phyloP scores from a whole-genome alignment of 225 moss, liverwort and hornwort genomes.

The Pseudoscleropodium purum region DNA sequence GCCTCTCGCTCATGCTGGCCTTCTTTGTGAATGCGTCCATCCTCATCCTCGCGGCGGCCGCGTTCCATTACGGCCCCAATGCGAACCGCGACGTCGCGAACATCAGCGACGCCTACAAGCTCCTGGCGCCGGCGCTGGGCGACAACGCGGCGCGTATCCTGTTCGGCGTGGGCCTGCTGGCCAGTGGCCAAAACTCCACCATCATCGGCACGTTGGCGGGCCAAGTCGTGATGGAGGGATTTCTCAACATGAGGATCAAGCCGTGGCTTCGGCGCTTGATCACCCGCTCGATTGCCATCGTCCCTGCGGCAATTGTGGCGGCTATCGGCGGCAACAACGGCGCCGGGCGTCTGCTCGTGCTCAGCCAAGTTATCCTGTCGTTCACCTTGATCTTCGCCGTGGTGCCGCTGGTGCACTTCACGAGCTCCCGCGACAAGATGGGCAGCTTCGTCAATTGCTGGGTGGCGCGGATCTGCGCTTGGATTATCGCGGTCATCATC shows the following conservation, averaged over 20 bases:
- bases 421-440: conserved; percentile 62
- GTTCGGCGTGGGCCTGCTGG: conserved; percentile 63
- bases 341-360: conserved; percentile 56
- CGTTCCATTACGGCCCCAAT: conserved; percentile 57
- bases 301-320: conserved; percentile 70
- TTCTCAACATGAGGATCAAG: conserved; percentile 45
- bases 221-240: conserved; percentile 88
- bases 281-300: conserved; percentile 65
- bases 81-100: conserved; percentile 28
- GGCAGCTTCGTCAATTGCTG: conserved; percentile 41
- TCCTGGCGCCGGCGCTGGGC: conserved; percentile 64
- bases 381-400: conserved; percentile 72
- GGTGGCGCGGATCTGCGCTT: conserved; percentile 1
- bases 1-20: conserved; percentile 64
- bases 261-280: conserved; percentile 67
- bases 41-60: conserved; percentile 66
- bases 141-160: conserved; percentile 44
- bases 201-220: conserved; percentile 73
- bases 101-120: conserved; percentile 71
- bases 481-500: conserved; percentile 7
- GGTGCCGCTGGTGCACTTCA: conserved; percentile 76
- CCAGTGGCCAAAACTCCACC: conserved; percentile 77
- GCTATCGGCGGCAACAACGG: conserved; percentile 56
- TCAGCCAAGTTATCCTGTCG: conserved; percentile 81
- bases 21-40: conserved; percentile 87